Base-by-base conservation (phyloP, 2,329 filamentous ascomycete species). In the Furcasterigmium sp. region DNA sequence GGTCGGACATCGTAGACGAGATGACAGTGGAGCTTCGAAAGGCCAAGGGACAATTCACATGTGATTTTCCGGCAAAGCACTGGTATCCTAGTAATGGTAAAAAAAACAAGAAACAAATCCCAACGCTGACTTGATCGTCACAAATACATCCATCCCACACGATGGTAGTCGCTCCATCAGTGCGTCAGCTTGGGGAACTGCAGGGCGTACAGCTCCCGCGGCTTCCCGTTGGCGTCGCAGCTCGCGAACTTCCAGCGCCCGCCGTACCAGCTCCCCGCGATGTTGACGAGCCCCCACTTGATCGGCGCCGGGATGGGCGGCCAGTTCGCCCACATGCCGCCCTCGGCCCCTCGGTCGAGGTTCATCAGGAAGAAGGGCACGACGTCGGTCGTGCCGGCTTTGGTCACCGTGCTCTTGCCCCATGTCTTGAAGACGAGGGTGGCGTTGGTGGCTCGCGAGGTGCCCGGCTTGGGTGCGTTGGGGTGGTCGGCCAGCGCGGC, bases 321-420 rank as follows among this genome's bases (percentile, higher is more conserved):
- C 80, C 80, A 85, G 51, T 72, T 70, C 11, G 67, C 68, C 78
- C 80, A 84, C 53, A 70, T 57, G 19, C 78, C 78, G 6, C 73
- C 73, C 59, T 85, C 82, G 13, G 65, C 69, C 3, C 72, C 79
- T 34, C 67, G 60, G 56, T 85, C 82, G 18, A 82, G 61, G 54
- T 84, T 84, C 50, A 82, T 59, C 44, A 84, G 56, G 63, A 84
- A 82, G 53, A 85, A 83, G 2, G 80, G 79, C 14, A 84, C 72
- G 0, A 80, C 79, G 46, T 83, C 78, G 15, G 71, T 64, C 29
- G 72, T 67, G 21, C 77, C 76, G 0, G 76, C 78, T 61, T 81
- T 81, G 38, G 68, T 75, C n/a, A 83, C 74, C 2, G 78, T 82
- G 56, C 68, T 74, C 67, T 82, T 81, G 46, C 78, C 78, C 78